Base-by-base conservation (phyloP, 2,329 filamentous ascomycete species). In the Canariomyces notabilis region DNA sequence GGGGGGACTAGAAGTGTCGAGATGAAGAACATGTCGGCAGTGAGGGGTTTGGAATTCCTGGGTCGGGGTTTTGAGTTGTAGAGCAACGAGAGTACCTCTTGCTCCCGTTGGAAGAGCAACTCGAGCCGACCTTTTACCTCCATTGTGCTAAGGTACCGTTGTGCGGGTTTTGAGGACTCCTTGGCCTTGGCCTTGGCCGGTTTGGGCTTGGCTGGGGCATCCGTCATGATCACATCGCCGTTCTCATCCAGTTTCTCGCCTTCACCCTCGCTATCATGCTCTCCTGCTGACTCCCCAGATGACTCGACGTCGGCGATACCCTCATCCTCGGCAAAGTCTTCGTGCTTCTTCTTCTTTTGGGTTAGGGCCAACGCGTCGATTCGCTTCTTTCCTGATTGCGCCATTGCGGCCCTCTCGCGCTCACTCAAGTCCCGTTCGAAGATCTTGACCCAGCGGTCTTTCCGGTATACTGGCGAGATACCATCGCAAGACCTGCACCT, bases 21-120 rank as follows among this genome's bases (percentile, higher is more conserved):
- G 46, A 97, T 74, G 68, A 98, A 98, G 69, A 98, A 97, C 83
- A 97, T 95, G 56, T 95, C 87, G 1, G 88, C 80, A 2, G 73
- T 81, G n/a, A 89, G 72, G 15, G 70, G 70, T 6, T 68, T 67
- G 31, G 73, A 68, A 46, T 75, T 79, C 61, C 79, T 82, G 4
- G 75, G 71, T 7, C 66, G 64, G 4, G 84, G 80, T 48, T 85
- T 82, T 15, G 87, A 85, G 61, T 83, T 85, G 68, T 96, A 98
- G 4, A 98, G 71, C n/a, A 96, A 73, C 14, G 82, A 76, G 35
- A 98, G 65, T 23, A 98, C 75, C 35, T 95, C 89, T 52, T 85
- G 79, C 61, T 98, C 93, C 51, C 89, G 87, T 53, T 89, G 79
- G 61, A 98, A 97, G 1, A 98, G 75, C 48, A 90, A 75, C 5